Evolutionary conservation across 1,284 basidiomycete species (phyloP).

Genomic region (Pyrrhoderma noxium): DNA sequence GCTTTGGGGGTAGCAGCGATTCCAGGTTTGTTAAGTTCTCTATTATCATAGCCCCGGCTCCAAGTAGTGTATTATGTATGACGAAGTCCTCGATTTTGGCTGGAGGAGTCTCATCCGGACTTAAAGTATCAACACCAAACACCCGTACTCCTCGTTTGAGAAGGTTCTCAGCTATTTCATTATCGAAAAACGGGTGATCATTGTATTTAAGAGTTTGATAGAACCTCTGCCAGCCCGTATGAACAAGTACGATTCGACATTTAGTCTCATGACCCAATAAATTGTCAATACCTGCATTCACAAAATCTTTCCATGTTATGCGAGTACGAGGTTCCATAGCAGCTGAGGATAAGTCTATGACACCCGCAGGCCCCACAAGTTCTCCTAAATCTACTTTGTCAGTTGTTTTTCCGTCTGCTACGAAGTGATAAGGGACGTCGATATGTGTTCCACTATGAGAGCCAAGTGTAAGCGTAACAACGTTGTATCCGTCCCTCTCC

Average conservation of each 20-base stretch:
- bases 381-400: slow-evolving; percentile 45
- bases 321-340: slow-evolving; percentile 28
- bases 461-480: slow-evolving; percentile 43
- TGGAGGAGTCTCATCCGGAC: slow-evolving; percentile 52
- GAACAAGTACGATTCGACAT: slow-evolving; percentile 38
- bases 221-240: slow-evolving; percentile 53
- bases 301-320: slow-evolving; percentile 49
- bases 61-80: slow-evolving; percentile 51
- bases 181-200: slow-evolving; percentile 56
- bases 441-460: slow-evolving; percentile 66
- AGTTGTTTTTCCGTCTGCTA: slow-evolving; percentile 44
- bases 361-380: slow-evolving; percentile 44
- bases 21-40: slow-evolving; percentile 46
- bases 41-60: slow-evolving; percentile 51
- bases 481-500: slow-evolving; percentile 40
- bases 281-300: slow-evolving; percentile 22
- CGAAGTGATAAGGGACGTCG: slow-evolving; percentile 68
- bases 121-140: slow-evolving; percentile 56
- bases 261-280: slow-evolving; percentile 26
- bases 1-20: slow-evolving; percentile 24
- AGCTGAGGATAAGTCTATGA: slow-evolving; percentile 36
- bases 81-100: slow-evolving; percentile 36
- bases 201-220: slow-evolving; percentile 48
- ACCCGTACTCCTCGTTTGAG: slow-evolving; percentile 43
- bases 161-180: slow-evolving; percentile 42